A percentile compares a stretch with the other conserved stretches of the same genome.
Evolutionary conservation across 2,329 filamentous ascomycete species (phyloP).

Genomic region (Nectriaceae sp.): DNA sequence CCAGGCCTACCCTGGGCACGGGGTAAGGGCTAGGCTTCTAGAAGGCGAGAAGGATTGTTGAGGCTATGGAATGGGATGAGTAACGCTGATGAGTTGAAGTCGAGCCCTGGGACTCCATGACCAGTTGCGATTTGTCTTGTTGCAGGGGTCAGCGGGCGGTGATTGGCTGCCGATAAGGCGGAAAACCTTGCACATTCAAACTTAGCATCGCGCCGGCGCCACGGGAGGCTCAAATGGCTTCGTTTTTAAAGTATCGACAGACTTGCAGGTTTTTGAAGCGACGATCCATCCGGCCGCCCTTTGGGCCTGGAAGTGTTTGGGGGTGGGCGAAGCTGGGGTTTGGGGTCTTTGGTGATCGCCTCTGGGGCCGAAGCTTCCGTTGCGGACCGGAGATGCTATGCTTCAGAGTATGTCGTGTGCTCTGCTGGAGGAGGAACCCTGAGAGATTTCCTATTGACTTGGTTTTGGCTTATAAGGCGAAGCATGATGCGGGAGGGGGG

Average conservation of each 20-base stretch:
- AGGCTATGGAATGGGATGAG: background rate
- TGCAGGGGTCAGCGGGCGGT: background rate
- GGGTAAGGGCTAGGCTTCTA: background rate
- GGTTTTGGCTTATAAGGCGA: no score
- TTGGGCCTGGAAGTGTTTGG: background rate
- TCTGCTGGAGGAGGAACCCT: no score
- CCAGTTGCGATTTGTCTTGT: slow-evolving; percentile 1
- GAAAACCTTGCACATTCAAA: background rate
- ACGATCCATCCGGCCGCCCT: no score
- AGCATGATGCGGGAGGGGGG: no score
- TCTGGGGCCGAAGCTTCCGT: no score
- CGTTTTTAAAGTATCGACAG: background rate
- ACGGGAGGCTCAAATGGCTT: background rate
- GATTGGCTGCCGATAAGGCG: slow-evolving; percentile 1
- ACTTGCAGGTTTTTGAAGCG: background rate
- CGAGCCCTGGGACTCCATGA: background rate
- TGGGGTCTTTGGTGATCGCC: background rate
- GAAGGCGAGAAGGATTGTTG: background rate
- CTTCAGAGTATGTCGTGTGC: no score
- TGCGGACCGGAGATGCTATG: no score
- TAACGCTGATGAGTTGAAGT: background rate
- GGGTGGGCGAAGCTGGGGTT: background rate
- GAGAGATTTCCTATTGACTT: no score
- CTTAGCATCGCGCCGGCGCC: background rate
- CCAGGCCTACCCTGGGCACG: slow-evolving; percentile 17